Evolutionary conservation across 1,284 basidiomycete genomes (phyloP).

Genomic region (Kwoniella shivajii): DNA sequence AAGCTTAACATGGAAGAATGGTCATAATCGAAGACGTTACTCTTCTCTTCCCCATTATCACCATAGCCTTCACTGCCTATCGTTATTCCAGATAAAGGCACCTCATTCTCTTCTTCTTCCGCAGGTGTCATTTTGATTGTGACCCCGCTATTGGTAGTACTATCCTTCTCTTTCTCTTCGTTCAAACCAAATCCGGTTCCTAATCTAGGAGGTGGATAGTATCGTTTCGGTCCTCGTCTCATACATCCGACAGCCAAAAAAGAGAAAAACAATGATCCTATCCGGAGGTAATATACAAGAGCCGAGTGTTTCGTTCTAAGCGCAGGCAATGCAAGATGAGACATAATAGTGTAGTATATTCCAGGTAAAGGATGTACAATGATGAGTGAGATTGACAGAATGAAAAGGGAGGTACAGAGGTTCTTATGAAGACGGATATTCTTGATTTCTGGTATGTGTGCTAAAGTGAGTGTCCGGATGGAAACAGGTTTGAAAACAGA

Average conservation of each 20-base stretch:
- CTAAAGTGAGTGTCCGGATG: conserved; percentile 3
- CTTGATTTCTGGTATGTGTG: conserved; percentile 6
- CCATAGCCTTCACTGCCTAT: conserved; percentile 12
- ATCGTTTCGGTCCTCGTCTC: conserved; percentile 45
- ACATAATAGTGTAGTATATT: conserved; percentile 35
- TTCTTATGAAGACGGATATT: conserved; percentile 20
- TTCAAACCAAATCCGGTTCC: conserved; percentile 45
- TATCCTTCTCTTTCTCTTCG: conserved; percentile 12
- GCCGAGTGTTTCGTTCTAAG: not conserved
- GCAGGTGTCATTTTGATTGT: conserved; percentile 16
- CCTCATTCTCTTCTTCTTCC: not conserved
- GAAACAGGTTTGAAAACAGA: conserved; percentile 9
- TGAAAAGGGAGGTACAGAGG: conserved; percentile 23
- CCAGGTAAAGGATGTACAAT: conserved; percentile 31
- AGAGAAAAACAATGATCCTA: conserved; percentile 5
- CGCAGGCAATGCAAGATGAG: conserved; percentile 19
- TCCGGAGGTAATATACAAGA: conserved; percentile 13
- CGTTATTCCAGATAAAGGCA: conserved; percentile 6
- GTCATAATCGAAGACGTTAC: conserved; percentile 48
- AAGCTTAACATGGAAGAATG: conserved; percentile 47
- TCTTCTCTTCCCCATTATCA: conserved; percentile 26
- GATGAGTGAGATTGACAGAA: conserved; percentile 18
- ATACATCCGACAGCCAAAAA: conserved; percentile 34
- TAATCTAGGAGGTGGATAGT: conserved; percentile 34
- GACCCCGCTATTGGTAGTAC: conserved; percentile 4